phyloP scores from a whole-genome alignment of 1,139 yeast species.

The Geotrichum phurueaensis region DNA sequence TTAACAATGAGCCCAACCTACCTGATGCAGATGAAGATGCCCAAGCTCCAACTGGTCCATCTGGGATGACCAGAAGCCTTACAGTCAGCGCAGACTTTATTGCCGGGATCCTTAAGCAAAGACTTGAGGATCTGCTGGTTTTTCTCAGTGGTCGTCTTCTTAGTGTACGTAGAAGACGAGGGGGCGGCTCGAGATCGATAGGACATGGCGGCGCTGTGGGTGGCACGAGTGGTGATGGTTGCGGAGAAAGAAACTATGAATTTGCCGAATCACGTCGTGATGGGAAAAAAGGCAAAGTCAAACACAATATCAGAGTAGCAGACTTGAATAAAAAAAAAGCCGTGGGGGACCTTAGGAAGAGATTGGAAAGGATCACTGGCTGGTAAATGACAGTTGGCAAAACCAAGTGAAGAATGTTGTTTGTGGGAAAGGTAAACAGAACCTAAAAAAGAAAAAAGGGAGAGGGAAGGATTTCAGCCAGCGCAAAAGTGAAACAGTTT shows the following conservation, averaged over 20 bases:
- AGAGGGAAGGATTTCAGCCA: not conserved
- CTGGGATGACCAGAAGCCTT: conserved; percentile 84
- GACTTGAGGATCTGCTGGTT: conserved; percentile 68
- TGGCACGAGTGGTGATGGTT: not conserved
- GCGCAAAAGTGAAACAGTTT: not conserved
- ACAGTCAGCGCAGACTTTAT: conserved; percentile 85
- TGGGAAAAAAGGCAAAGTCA: not conserved
- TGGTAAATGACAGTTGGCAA: not conserved
- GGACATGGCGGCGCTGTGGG: conserved; percentile 1
- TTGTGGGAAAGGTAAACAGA: not conserved
- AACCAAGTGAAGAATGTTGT: not conserved
- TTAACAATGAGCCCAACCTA: conserved; percentile 9
- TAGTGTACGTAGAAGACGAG: conserved; percentile 9
- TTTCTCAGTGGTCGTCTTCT: conserved; percentile 32
- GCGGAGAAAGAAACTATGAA: not conserved
- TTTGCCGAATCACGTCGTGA: not conserved
- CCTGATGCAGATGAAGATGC: conserved; percentile 80
- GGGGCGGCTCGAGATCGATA: conserved; percentile 3
- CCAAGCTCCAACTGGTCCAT: conserved; percentile 97
- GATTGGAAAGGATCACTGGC: not conserved
- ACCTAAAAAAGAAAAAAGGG: not conserved
- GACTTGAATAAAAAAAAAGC: not conserved
- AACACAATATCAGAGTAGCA: not conserved
- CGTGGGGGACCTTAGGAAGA: not conserved
- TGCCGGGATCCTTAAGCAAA: conserved; percentile 66